Evolutionary conservation across 1,284 basidiomycete species (phyloP).

Genomic region (Coniferiporia sulphurascens): DNA sequence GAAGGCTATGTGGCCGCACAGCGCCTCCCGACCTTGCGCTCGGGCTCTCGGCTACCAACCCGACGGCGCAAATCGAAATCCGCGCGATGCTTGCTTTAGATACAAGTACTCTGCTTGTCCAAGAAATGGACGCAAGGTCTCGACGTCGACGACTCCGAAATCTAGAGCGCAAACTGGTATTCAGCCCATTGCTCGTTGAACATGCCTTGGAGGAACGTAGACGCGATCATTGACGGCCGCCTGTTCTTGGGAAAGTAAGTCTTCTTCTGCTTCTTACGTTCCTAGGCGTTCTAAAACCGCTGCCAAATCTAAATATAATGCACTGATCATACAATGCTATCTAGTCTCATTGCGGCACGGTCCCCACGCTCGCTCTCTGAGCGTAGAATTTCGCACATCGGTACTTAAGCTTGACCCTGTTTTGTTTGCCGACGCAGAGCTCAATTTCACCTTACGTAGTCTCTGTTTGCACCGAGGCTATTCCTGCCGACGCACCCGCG

Average conservation of each 20-base stretch:
- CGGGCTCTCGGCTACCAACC: not conserved
- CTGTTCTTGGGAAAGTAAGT: slow-evolving; percentile 76
- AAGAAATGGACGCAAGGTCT: slow-evolving; percentile 8
- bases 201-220: slow-evolving; percentile 70
- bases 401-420: not conserved
- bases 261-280: slow-evolving; percentile 24
- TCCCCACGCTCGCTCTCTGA: slow-evolving; percentile 71
- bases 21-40: not conserved
- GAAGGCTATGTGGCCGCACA: not conserved
- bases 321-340: slow-evolving; percentile 23
- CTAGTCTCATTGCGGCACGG: slow-evolving; percentile 63
- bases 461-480: slow-evolving; percentile 66
- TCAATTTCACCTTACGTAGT: slow-evolving; percentile 25
- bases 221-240: slow-evolving; percentile 60
- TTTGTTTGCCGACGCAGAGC: not conserved
- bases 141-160: not conserved
- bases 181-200: slow-evolving; percentile 8
- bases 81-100: slow-evolving; percentile 12
- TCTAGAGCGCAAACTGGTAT: slow-evolving; percentile 7
- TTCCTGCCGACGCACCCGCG: slow-evolving; percentile 68
- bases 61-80: slow-evolving; percentile 8
- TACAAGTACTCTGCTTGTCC: slow-evolving; percentile 14
- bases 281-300: slow-evolving; percentile 19
- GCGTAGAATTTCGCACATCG: slow-evolving; percentile 69
- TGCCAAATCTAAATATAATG: slow-evolving; percentile 19